Conservation (phyloP, 2,329 filamentous ascomycete genomes). For the Hypoxylon sp. region DNA sequence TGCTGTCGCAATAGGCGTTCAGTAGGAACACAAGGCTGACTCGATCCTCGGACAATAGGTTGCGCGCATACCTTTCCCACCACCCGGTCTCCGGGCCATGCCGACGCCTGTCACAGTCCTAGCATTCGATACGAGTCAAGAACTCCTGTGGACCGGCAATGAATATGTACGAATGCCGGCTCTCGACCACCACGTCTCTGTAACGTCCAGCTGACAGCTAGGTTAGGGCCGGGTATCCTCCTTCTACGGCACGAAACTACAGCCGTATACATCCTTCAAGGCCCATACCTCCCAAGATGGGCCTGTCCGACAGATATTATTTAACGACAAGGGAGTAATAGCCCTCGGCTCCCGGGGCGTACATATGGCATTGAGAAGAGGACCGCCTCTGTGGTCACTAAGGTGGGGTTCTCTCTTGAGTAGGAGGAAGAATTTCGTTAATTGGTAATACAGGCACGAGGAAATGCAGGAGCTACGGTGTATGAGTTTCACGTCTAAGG, state of each 20-base stretch:
- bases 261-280: conserved; percentile 91
- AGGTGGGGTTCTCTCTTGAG: conserved; percentile 65
- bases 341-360: conserved; percentile 86
- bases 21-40: conserved; percentile 27
- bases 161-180: conserved; percentile 76
- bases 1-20: background rate
- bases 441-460: conserved; percentile 65
- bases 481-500: conserved; percentile 95
- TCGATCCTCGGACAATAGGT: conserved; percentile 67
- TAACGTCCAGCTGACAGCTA: conserved; percentile 35
- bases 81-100: conserved; percentile 78
- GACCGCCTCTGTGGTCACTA: conserved; percentile 90
- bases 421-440: background rate
- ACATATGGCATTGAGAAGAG: conserved; percentile 88
- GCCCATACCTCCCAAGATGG: conserved; percentile 82
- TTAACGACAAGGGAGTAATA: conserved; percentile 92
- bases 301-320: conserved; percentile 86
- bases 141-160: conserved; percentile 94
- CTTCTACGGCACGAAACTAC: conserved; percentile 87
- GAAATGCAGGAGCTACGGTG: conserved; percentile 91
- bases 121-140: conserved; percentile 89
- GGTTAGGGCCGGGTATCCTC: conserved; percentile 86
- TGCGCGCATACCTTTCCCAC: conserved; percentile 84
- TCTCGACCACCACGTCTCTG: background rate
- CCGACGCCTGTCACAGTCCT: conserved; percentile 82